A percentile compares a stretch with the other conserved stretches of the same genome.
These are phyloP conservation scores for Collybia nuda DNA, from an alignment of 768 basidiomycete genomes.

Conservation along the genomic window DNA sequence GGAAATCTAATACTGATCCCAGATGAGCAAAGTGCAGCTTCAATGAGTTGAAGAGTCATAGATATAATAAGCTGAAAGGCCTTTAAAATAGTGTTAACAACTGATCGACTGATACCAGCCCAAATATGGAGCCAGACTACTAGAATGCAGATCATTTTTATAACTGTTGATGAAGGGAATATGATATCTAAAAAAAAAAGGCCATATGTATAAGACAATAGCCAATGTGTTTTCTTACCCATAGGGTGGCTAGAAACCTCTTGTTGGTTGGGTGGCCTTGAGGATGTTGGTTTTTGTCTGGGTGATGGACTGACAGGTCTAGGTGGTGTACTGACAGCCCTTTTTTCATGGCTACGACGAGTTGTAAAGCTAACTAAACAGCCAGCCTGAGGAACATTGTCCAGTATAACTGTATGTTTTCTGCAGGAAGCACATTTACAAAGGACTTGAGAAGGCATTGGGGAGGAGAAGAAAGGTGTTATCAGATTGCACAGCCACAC, in stretches of 20 bases:
- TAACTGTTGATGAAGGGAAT: not conserved
- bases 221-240: not conserved
- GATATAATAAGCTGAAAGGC: slow-evolving; percentile 16
- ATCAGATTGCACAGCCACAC: no score
- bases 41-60: no score
- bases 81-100: slow-evolving; percentile 16
- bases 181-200: not conserved
- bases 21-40: slow-evolving; percentile 11
- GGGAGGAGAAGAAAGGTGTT: no score
- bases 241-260: not conserved
- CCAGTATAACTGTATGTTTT: not conserved
- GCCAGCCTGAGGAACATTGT: slow-evolving; percentile 4
- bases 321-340: not conserved
- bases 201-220: not conserved
- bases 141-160: slow-evolving; percentile 13
- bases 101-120: slow-evolving; percentile 17
- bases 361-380: not conserved
- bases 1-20: slow-evolving; percentile 6
- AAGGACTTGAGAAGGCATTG: slow-evolving; percentile 4
- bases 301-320: not conserved
- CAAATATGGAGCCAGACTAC: slow-evolving; percentile 20
- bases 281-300: not conserved
- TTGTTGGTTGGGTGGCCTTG: not conserved
- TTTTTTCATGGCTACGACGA: slow-evolving; percentile 2
- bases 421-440: slow-evolving; percentile 7